phyloP scores from a whole-genome alignment of 495 filamentous ascomycete species.

The Annulohypoxylon maeteangense region DNA sequence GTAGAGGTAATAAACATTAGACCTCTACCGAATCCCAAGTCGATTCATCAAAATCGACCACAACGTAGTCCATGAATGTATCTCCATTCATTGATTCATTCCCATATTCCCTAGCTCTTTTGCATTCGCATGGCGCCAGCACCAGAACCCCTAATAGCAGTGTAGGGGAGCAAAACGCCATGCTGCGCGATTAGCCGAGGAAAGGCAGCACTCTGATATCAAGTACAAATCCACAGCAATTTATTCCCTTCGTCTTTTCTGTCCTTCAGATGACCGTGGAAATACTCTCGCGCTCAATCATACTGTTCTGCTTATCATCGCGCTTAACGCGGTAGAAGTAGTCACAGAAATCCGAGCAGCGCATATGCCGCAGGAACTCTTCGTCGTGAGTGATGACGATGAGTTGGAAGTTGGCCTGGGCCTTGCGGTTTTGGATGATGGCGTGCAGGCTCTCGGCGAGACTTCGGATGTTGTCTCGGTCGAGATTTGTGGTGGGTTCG shows the following conservation, averaged over 20 bases:
- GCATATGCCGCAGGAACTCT: constrained; percentile 93
- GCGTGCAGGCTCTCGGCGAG: constrained; percentile 85
- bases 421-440: constrained; percentile 85
- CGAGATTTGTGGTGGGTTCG: constrained; percentile 97
- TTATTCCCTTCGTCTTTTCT: not conserved
- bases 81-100: not conserved
- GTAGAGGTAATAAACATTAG: not conserved
- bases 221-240: not conserved
- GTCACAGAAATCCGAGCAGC: constrained; percentile 92
- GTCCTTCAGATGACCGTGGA: constrained; percentile 58
- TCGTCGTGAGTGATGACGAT: constrained; percentile 99
- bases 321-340: constrained; percentile 87
- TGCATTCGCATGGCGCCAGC: constrained; percentile 1
- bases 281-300: constrained; percentile 79
- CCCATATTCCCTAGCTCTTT: not conserved
- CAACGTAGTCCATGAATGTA: constrained; percentile 4
- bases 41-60: not conserved
- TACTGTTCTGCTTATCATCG: constrained; percentile 86
- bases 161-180: constrained; percentile 7
- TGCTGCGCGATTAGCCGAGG: not conserved
- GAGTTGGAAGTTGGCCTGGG: constrained; percentile 94
- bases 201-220: not conserved
- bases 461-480: constrained; percentile 90
- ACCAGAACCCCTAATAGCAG: not conserved
- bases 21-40: not conserved